Evolutionary conservation across 257 asterid genomes (phyloP), one percentile per base, ranked within the genome.

Genomic region (Orobanche coerulescens): DNA sequence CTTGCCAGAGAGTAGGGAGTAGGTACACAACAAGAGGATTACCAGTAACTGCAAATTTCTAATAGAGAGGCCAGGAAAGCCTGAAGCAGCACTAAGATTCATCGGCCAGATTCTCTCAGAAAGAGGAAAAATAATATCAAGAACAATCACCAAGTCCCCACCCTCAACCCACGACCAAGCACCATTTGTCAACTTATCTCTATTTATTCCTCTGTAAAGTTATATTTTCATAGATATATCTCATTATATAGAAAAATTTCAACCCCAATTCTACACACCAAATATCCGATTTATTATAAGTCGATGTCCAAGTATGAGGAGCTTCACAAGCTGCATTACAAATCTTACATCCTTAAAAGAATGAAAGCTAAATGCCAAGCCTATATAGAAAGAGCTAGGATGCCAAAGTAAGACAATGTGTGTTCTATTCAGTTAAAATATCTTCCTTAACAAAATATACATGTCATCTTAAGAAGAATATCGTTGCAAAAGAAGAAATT

Each of bases 171-270:
- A 59, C 47, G 44, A 42, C 58, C 67, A 25, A 11, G 23, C 5
- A 18, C 18, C 28, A 53, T 53, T 39, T 50, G 37, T 71, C 47
- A 46, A 51, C 52, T 31, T 25, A 63, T 34, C 11, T 43, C 43
- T 53, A 7, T 19, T n/a, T 25, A 5, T 30, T 62, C 37, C 20
- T 19, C 46, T 59, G 53, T 25, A 44, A 15, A 3, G 34, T 7
- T 4, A 31, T 15, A 9, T 46, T 22, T 22, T 49, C 43, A 3
- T 7, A 2, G 40, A 23, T 4, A 30, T 47, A 5, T 47, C 30
- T 26, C 36, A 42, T 16, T 22, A 39, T 53, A 30, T 23, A 12
- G 37, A 24, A 24, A 20, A 28, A 8, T 20, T 12, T 54, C 14
- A 47, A 16, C 47, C 52, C 46, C 30, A 39, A 55, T 39, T 40